These are phyloP conservation scores for Kregervanrija pseudodelftensis DNA, from an alignment of 805 yeast species.

Conservation along the genomic window DNA sequence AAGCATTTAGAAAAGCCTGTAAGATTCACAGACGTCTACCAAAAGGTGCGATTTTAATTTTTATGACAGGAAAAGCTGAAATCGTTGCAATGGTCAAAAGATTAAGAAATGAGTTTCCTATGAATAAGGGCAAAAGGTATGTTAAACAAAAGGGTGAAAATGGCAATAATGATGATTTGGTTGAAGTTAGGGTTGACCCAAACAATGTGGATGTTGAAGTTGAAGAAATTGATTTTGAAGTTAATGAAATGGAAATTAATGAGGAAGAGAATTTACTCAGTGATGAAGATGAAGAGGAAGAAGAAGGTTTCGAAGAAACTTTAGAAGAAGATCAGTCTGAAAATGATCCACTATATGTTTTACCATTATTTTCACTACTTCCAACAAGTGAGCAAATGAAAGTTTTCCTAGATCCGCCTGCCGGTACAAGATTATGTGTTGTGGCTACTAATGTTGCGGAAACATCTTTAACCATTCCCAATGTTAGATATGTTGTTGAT, in stretches of 20 bases:
- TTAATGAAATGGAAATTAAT: conserved; percentile 29
- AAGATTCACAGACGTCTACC: conserved; percentile 85
- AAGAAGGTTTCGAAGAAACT: conserved; percentile 66
- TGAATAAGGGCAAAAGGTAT: conserved; percentile 23
- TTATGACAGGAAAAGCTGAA: conserved; percentile 93
- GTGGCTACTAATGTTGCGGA: conserved; percentile 98
- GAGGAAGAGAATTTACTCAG: conserved; percentile 34
- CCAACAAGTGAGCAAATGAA: conserved; percentile 96
- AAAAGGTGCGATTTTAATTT: conserved; percentile 87
- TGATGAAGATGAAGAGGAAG: conserved; percentile 45
- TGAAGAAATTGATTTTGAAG: conserved; percentile 74
- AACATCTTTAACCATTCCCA: conserved; percentile 94
- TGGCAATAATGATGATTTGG: conserved; percentile 25
- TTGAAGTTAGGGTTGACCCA: conserved; percentile 44
- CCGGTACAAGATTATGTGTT: conserved; percentile 79
- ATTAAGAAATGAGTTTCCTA: conserved; percentile 64
- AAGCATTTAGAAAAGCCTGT: conserved; percentile 75
- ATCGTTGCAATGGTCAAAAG: conserved; percentile 68
- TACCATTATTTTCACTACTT: conserved; percentile 85
- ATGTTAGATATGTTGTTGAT: conserved; percentile 89
- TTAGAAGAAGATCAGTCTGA: conserved; percentile 65
- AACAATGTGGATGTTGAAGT: conserved; percentile 69
- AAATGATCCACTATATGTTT: conserved; percentile 75
- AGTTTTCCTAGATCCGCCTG: conserved; percentile 81
- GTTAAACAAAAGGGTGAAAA: conserved; percentile 7